Conservation (phyloP, 306 rosid species). For the Crataegus laevigata region DNA sequence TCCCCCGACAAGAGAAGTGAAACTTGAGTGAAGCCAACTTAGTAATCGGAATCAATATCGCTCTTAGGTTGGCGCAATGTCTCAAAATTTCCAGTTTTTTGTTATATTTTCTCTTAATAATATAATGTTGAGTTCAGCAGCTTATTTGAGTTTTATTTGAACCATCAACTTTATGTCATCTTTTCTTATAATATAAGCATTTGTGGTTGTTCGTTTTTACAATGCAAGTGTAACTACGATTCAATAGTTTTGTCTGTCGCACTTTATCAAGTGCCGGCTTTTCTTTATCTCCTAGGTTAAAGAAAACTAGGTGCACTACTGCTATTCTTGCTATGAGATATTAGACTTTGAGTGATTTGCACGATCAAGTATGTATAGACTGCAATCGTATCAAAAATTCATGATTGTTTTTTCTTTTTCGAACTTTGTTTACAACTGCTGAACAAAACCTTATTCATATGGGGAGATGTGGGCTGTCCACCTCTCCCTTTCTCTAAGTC, state of each 20-base stretch:
- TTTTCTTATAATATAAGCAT: background rate
- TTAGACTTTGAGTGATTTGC: background rate
- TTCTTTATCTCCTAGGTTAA: background rate
- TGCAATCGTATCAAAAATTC: background rate
- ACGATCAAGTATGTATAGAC: background rate
- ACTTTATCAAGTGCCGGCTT: no score
- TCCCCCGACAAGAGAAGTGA: constrained; percentile 59
- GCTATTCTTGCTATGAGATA: background rate
- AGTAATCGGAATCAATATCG: background rate
- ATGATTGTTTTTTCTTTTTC: background rate
- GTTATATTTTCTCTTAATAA: background rate
- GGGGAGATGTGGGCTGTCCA: constrained; percentile 40
- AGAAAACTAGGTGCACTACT: background rate
- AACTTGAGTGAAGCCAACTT: constrained; percentile 38
- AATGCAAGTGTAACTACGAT: background rate
- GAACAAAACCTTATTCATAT: constrained; percentile 10
- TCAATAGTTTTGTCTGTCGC: background rate
- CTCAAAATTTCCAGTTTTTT: background rate
- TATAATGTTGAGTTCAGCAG: background rate
- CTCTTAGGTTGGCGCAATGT: background rate
- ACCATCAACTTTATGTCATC: background rate
- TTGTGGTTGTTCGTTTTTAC: background rate
- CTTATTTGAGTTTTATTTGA: background rate
- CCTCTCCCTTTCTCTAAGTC: constrained; percentile 46
- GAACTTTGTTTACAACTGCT: background rate